These are phyloP conservation scores for Calonectria pseudoreteaudii DNA, from an alignment of 2,329 filamentous ascomycete genomes.

Conservation along the genomic window DNA sequence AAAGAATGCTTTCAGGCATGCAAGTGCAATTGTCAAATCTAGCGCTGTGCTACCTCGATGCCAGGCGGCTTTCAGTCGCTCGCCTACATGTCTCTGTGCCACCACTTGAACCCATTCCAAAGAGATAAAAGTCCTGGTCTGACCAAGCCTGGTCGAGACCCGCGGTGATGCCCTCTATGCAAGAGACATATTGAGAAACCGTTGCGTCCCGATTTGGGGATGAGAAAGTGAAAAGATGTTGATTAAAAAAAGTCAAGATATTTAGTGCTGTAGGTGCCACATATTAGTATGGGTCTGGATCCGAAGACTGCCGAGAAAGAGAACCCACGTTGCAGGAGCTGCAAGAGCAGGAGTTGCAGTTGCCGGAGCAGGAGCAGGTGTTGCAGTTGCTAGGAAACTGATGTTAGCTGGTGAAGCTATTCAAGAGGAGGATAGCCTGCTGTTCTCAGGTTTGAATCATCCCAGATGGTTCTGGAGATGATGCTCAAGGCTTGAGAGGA, in stretches of 20 bases:
- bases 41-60: constrained; percentile 37
- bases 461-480: constrained; percentile 8
- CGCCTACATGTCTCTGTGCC: constrained; percentile 38
- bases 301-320: background rate
- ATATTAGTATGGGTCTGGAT: constrained; percentile 25
- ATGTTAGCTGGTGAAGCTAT: background rate
- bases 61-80: constrained; percentile 34
- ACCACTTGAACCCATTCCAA: constrained; percentile 17
- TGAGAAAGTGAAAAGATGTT: constrained; percentile 27
- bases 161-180: constrained; percentile 21
- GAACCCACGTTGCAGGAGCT: constrained; percentile 36
- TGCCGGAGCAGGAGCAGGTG: constrained; percentile 32
- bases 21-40: constrained; percentile 39
- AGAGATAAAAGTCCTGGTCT: constrained; percentile 25
- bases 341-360: constrained; percentile 42
- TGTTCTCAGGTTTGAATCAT: background rate
- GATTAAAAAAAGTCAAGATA: constrained; percentile 26
- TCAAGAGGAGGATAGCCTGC: background rate
- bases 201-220: constrained; percentile 5
- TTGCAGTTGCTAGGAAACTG: constrained; percentile 12
- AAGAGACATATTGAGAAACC: constrained; percentile 28
- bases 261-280: constrained; percentile 40
- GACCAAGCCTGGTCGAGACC: constrained; percentile 23
- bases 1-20: constrained; percentile 34
- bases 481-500: background rate